Evolutionary conservation across 345 rosid genomes (phyloP).

Genomic region (Eutrema japonicum): DNA sequence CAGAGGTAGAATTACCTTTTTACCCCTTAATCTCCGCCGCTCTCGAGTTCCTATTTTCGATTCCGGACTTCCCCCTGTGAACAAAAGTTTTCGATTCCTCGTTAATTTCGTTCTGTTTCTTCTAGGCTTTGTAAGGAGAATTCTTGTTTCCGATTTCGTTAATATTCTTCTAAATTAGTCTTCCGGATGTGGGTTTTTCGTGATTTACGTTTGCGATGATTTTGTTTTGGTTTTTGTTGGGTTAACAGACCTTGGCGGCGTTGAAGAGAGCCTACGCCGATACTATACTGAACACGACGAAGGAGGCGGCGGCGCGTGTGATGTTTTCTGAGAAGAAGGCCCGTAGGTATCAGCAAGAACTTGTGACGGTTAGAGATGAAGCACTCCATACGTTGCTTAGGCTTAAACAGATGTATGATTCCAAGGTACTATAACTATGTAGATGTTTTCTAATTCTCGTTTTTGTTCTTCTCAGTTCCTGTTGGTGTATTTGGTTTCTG

Average conservation of each 20-base stretch:
- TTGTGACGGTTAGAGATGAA: conserved; percentile 69
- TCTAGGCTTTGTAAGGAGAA: neutral
- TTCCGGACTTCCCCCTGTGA: neutral
- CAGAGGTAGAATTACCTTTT: conserved; percentile 55
- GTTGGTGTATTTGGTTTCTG: conserved; percentile 4
- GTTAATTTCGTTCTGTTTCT: conserved; percentile 24
- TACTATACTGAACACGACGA: conserved; percentile 77
- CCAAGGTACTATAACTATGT: conserved; percentile 57
- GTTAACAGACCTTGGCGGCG: conserved; percentile 67
- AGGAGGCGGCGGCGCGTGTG: conserved; percentile 90
- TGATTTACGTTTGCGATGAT: conserved; percentile 27
- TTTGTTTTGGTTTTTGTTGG: conserved; percentile 19
- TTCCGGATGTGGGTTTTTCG: conserved; percentile 4
- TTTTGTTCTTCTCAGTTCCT: neutral
- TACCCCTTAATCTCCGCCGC: conserved; percentile 29
- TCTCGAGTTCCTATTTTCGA: conserved; percentile 20
- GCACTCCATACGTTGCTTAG: conserved; percentile 70
- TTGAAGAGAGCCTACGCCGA: conserved; percentile 96
- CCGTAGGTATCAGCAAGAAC: conserved; percentile 69
- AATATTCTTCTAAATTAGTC: neutral
- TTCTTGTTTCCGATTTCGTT: conserved; percentile 15
- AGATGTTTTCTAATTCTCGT: neutral
- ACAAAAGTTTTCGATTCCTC: neutral
- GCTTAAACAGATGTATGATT: conserved; percentile 78
- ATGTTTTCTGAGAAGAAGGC: conserved; percentile 82